Conservation (phyloP, 805 yeast species). For the Metschnikowia lachancei region DNA sequence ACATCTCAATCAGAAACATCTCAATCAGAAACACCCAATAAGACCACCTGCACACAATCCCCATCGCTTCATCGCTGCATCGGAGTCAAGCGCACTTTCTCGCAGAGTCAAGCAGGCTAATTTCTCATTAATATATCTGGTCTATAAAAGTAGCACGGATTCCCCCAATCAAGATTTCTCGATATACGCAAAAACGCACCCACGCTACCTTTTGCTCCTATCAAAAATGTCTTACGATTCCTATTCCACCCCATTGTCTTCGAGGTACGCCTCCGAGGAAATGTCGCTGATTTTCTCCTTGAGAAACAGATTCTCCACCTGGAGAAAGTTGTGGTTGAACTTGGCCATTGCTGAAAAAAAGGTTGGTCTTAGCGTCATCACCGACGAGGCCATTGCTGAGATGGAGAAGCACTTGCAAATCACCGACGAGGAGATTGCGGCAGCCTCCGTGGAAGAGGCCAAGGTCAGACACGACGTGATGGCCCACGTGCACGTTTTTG, state of each 20-base stretch:
- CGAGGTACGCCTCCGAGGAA: slow-evolving; percentile 97
- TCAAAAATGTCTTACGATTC: slow-evolving; percentile 53
- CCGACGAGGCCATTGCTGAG: slow-evolving; percentile 89
- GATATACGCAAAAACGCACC: background rate
- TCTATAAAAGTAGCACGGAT: background rate
- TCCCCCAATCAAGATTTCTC: background rate
- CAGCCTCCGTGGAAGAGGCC: slow-evolving; percentile 90
- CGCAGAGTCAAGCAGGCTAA: slow-evolving; percentile 9
- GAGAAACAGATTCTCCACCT: slow-evolving; percentile 92
- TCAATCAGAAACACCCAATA: too few species aligned
- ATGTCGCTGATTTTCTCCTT: slow-evolving; percentile 91
- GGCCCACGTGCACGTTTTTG: slow-evolving; percentile 98
- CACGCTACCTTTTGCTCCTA: background rate
- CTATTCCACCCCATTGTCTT: slow-evolving; percentile 88
- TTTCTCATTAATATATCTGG: slow-evolving; percentile 1
- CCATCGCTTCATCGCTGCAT: slow-evolving; percentile 2
- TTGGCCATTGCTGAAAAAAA: slow-evolving; percentile 94
- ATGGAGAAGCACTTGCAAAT: slow-evolving; percentile 74
- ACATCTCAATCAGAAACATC: too few species aligned
- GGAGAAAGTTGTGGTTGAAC: slow-evolving; percentile 97
- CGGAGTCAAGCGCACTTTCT: slow-evolving; percentile 10
- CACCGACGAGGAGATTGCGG: slow-evolving; percentile 89
- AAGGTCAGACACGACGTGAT: slow-evolving; percentile 98
- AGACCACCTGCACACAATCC: slow-evolving; percentile 1
- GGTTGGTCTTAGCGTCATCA: slow-evolving; percentile 78